Evolutionary conservation across 2,329 filamentous ascomycete species (phyloP).

Genomic region (Erysiphe neolycopersici): DNA sequence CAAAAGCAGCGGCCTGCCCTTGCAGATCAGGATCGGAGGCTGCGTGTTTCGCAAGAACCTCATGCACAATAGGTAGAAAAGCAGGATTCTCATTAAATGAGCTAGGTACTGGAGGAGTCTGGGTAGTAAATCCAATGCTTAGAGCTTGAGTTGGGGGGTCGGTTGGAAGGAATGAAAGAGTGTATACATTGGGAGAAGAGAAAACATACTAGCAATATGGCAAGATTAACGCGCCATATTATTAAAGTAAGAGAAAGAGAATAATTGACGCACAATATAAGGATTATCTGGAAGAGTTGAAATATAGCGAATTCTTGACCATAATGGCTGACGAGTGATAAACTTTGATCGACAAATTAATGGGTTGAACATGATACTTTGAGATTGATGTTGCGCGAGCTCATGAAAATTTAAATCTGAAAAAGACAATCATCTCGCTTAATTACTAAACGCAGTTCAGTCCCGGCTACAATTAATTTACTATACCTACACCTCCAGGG

Average conservation of each 20-base stretch:
- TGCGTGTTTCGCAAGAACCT: constrained; percentile 27
- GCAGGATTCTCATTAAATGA: constrained; percentile 30
- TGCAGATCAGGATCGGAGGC: constrained; percentile 26
- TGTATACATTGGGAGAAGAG: constrained; percentile 18
- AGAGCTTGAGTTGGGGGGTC: constrained; percentile 25
- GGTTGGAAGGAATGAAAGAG: constrained; percentile 32
- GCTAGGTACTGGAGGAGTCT: constrained; percentile 31
- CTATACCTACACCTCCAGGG: no score
- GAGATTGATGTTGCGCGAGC: no score
- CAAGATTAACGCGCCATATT: background rate
- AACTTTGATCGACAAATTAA: no score
- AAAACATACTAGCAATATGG: constrained; percentile 26
- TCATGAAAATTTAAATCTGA: no score
- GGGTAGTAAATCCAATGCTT: constrained; percentile 30
- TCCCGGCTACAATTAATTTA: no score
- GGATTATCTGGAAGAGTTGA: constrained; percentile 12
- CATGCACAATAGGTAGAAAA: constrained; percentile 31
- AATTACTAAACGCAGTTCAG: no score
- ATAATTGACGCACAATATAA: constrained; percentile 8
- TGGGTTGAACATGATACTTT: no score
- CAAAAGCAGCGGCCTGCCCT: constrained; percentile 31
- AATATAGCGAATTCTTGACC: constrained; percentile 1
- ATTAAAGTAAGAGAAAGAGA: background rate
- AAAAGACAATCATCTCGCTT: no score
- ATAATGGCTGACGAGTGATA: no score